These are phyloP conservation scores for Cytospora piceae DNA, from an alignment of 2,329 filamentous ascomycete genomes.

Conservation along the genomic window DNA sequence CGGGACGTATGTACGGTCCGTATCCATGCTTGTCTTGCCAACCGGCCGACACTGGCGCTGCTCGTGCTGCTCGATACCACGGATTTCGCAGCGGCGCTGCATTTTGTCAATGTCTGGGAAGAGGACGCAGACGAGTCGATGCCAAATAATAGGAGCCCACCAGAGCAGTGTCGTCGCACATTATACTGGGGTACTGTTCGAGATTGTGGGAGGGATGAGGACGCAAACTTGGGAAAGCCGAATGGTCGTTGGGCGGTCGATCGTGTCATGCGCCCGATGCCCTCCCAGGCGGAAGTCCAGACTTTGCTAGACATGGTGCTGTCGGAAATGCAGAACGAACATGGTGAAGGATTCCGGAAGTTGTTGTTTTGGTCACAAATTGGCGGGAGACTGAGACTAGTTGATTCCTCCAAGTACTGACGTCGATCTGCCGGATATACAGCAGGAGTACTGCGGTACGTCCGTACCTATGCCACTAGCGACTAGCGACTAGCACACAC, in stretches of 20 bases:
- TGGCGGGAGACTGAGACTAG: not conserved
- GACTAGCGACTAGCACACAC: not conserved
- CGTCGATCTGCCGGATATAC: conserved; percentile 13
- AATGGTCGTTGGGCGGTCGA: conserved; percentile 28
- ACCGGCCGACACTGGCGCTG: conserved; percentile 39
- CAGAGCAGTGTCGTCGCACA: conserved; percentile 56
- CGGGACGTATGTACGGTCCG: conserved; percentile 39
- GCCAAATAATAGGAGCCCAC: conserved; percentile 57
- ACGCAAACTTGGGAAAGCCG: conserved; percentile 34
- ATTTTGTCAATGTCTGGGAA: conserved; percentile 45
- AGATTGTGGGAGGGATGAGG: conserved; percentile 34
- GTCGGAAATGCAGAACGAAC: conserved; percentile 7
- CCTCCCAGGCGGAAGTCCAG: conserved; percentile 28
- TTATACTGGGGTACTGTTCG: conserved; percentile 37
- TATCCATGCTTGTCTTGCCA: conserved; percentile 45
- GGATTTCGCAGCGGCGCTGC: conserved; percentile 45
- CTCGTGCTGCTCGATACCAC: conserved; percentile 35
- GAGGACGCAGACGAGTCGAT: conserved; percentile 45
- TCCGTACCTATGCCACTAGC: not conserved
- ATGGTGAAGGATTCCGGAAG: conserved; percentile 21
- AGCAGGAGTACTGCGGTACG: not conserved
- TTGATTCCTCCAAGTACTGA: conserved; percentile 5
- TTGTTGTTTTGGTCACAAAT: not conserved
- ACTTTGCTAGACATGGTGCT: conserved; percentile 30
- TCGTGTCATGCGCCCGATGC: conserved; percentile 21